Conservation (phyloP, 148 eudicot species). For the Camellia granthamiana region DNA sequence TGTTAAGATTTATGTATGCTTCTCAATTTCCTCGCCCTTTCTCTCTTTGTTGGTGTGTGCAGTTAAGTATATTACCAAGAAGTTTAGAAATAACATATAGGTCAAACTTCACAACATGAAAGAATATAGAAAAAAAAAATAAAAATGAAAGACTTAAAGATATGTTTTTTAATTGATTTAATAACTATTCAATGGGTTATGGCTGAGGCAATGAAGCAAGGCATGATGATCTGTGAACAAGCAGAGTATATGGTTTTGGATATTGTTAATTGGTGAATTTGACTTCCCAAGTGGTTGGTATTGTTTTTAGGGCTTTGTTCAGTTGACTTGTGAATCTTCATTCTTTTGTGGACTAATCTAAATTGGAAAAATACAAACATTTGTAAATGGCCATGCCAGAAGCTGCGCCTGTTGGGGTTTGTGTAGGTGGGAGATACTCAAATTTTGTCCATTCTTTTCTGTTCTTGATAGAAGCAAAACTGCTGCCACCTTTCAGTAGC, state of each 20-base stretch:
- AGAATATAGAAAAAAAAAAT: no score
- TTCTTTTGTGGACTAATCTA: not conserved
- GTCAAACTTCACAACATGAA: no score
- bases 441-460: not conserved
- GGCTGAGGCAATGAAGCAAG: not conserved
- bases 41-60: not conserved
- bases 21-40: not conserved
- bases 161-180: no score
- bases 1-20: not conserved
- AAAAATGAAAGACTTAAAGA: no score
- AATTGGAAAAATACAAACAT: not conserved
- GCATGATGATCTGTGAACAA: not conserved
- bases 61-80: no score
- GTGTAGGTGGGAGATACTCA: not conserved
- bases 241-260: not conserved
- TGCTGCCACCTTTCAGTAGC: no score
- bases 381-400: not conserved
- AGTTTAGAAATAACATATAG: no score
- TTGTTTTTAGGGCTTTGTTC: not conserved
- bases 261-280: not conserved
- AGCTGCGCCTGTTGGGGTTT: not conserved
- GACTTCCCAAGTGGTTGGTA: not conserved
- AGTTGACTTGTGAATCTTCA: not conserved
- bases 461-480: not conserved
- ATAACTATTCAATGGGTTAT: not conserved